These are phyloP conservation scores for Amphicarpaea edgeworthii DNA, from an alignment of 306 rosid species.

Conservation along the genomic window DNA sequence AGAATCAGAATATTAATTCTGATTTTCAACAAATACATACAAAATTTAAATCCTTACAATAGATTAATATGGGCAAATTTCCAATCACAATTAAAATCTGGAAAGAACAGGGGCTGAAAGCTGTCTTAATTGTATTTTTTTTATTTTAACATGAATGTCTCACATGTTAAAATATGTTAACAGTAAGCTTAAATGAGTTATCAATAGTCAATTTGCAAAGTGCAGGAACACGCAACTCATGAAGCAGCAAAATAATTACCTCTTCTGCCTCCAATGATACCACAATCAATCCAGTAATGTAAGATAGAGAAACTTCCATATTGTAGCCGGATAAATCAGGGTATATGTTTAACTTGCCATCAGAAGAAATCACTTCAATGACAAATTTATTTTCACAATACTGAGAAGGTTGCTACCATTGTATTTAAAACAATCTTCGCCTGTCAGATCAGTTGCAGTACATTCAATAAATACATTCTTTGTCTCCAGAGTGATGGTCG, in stretches of 20 bases:
- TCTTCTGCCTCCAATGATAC: constrained; percentile 75
- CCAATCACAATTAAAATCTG: not conserved
- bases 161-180: not conserved
- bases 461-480: constrained; percentile 91
- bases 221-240: not conserved
- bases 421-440: constrained; percentile 94
- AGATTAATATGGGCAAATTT: not conserved
- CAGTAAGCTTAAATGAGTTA: not conserved
- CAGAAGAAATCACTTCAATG: constrained; percentile 76
- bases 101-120: not conserved
- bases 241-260: constrained; percentile 57
- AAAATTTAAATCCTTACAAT: constrained; percentile 9
- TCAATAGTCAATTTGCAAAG: constrained; percentile 25
- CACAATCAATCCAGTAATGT: constrained; percentile 72
- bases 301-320: constrained; percentile 87
- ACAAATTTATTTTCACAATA: constrained; percentile 77
- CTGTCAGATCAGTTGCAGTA: constrained; percentile 94
- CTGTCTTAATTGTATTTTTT: not conserved
- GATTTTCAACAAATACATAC: no score
- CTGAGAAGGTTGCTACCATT: constrained; percentile 84
- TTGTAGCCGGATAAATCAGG: constrained; percentile 86
- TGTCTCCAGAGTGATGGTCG: constrained; percentile 89
- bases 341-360: constrained; percentile 75
- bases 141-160: not conserved
- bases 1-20: no score